Percentiles rank a stretch among this genome's conserved stretches.
These are phyloP conservation scores for Boletus edulis DNA, from an alignment of 768 basidiomycete genomes.

Conservation along the genomic window DNA sequence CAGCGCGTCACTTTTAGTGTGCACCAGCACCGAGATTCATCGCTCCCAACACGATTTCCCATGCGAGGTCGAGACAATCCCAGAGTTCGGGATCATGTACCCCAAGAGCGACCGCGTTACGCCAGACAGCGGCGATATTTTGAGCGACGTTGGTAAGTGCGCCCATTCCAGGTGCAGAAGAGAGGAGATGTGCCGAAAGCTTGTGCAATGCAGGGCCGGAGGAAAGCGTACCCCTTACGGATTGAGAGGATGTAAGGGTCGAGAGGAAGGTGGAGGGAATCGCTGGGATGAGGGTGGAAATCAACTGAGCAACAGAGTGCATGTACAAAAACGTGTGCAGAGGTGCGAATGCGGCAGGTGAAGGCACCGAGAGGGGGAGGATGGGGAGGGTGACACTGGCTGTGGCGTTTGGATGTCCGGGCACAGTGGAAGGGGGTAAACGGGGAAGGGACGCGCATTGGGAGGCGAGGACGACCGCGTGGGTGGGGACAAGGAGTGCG, in stretches of 20 bases:
- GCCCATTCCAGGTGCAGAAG: constrained; percentile 41
- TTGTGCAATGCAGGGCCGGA: constrained; percentile 54
- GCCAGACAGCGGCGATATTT: constrained; percentile 65
- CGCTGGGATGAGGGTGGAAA: constrained; percentile 45
- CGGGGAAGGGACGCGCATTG: constrained; percentile 65
- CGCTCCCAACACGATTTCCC: constrained; percentile 64
- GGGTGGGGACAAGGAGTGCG: constrained; percentile 58
- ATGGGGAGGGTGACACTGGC: constrained; percentile 52
- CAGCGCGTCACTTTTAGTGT: constrained; percentile 24
- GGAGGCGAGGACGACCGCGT: constrained; percentile 66
- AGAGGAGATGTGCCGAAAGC: constrained; percentile 51
- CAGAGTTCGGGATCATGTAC: constrained; percentile 64
- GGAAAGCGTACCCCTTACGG: constrained; percentile 40
- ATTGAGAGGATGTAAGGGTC: constrained; percentile 29
- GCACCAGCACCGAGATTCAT: constrained; percentile 50
- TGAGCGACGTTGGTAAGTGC: constrained; percentile 48
- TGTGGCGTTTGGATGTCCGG: constrained; percentile 31
- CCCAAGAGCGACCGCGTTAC: constrained; percentile 69
- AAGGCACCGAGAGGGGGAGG: constrained; percentile 59
- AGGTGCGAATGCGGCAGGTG: constrained; percentile 56
- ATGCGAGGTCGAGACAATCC: constrained; percentile 63
- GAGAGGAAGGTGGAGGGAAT: constrained; percentile 29
- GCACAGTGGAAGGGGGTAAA: constrained; percentile 40
- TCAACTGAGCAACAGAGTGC: constrained; percentile 48
- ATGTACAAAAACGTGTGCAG: constrained; percentile 69